Conservation (phyloP, 441 rosid species). For the Populus tomentosa region DNA sequence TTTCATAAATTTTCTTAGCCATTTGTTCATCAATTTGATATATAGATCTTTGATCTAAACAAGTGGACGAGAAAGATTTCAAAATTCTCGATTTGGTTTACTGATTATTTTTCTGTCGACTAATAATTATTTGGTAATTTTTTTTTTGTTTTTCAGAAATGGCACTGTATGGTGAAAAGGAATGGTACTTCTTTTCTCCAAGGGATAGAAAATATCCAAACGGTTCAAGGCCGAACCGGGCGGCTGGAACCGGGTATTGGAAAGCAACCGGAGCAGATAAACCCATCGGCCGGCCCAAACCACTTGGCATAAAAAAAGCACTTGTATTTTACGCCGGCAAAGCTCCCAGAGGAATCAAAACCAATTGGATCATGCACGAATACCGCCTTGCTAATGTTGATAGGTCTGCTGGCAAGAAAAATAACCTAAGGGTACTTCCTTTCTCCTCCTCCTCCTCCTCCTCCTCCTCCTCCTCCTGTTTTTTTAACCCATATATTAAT, state of each 20-base stretch:
- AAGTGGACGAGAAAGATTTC: neutral
- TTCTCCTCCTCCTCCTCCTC: too few species aligned
- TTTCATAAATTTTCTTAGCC: neutral
- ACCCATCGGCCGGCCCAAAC: constrained; percentile 79
- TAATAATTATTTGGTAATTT: neutral
- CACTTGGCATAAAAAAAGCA: constrained; percentile 84
- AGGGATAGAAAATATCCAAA: constrained; percentile 92
- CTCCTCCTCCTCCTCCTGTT: too few species aligned
- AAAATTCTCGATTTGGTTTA: neutral
- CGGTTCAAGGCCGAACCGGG: constrained; percentile 89
- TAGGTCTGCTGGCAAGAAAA: constrained; percentile 56
- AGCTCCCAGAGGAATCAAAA: constrained; percentile 81
- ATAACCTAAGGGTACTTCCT: constrained; percentile 48
- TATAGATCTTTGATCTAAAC: neutral
- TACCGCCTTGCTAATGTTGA: constrained; percentile 86
- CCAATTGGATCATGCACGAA: constrained; percentile 98
- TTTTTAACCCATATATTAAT: too few species aligned
- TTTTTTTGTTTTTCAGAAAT: constrained; percentile 33
- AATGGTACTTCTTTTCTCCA: constrained; percentile 94
- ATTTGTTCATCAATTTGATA: neutral
- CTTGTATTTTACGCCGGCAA: constrained; percentile 90
- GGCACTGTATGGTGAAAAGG: constrained; percentile 85
- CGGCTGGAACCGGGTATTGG: constrained; percentile 89
- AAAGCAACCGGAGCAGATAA: constrained; percentile 97
- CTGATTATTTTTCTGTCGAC: neutral